Conservation (phyloP, 2,329 filamentous ascomycete species). For the Colletotrichum godetiae region DNA sequence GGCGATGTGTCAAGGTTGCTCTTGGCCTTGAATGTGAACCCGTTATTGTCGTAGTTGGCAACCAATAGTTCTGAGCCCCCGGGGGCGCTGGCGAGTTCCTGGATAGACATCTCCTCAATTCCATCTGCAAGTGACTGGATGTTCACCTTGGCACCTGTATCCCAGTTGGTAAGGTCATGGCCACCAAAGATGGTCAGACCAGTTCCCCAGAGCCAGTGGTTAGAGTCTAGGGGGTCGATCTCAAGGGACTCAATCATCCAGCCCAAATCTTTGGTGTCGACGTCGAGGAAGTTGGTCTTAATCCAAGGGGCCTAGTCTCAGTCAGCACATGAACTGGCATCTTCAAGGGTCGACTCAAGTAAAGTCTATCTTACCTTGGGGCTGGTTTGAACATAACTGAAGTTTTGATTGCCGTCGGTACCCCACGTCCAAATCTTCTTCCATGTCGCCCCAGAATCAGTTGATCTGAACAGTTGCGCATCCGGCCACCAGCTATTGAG, state of each 20-base stretch:
- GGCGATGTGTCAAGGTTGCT: conserved; percentile 54
- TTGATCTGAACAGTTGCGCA: conserved; percentile 66
- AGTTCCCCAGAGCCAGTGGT: conserved; percentile 71
- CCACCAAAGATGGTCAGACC: conserved; percentile 65
- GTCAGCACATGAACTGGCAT: background rate
- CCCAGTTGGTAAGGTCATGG: conserved; percentile 66
- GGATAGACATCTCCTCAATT: conserved; percentile 65
- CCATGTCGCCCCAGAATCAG: conserved; percentile 66
- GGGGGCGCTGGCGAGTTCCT: conserved; percentile 60
- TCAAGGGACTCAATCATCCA: conserved; percentile 72
- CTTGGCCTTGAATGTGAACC: conserved; percentile 58
- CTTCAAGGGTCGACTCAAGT: background rate
- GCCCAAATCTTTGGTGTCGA: conserved; percentile 62
- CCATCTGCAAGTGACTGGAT: conserved; percentile 64
- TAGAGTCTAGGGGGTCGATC: conserved; percentile 68
- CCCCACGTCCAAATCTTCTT: conserved; percentile 64
- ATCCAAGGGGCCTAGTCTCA: conserved; percentile 60
- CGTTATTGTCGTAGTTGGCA: conserved; percentile 62
- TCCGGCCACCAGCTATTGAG: conserved; percentile 72
- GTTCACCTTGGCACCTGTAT: conserved; percentile 52
- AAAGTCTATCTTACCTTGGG: conserved; percentile 43
- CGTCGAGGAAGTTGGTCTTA: conserved; percentile 58
- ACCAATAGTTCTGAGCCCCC: conserved; percentile 64
- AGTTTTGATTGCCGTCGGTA: conserved; percentile 55
- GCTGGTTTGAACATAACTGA: conserved; percentile 59